These are phyloP conservation scores for Lumnitzera racemosa DNA, from an alignment of 345 rosid species.

Conservation along the genomic window DNA sequence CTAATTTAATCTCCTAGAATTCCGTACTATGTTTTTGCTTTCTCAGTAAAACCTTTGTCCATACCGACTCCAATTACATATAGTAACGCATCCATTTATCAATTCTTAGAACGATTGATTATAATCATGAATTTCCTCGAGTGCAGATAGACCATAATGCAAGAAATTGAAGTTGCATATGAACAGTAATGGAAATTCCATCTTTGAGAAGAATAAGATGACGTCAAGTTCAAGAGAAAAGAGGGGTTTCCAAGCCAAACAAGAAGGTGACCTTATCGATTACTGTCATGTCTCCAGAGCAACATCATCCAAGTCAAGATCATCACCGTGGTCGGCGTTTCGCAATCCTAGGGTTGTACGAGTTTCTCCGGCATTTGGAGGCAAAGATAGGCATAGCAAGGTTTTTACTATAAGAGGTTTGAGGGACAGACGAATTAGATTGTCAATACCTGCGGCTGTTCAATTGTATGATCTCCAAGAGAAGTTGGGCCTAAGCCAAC, in stretches of 20 bases:
- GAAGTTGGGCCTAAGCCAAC: slow-evolving; percentile 15
- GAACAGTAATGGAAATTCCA: background rate
- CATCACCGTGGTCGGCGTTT: slow-evolving; percentile 1
- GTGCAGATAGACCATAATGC: too few relatives aligned
- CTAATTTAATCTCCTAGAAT: too few relatives aligned
- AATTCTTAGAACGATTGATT: too few relatives aligned
- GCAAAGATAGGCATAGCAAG: slow-evolving; percentile 24
- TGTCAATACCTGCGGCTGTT: slow-evolving; percentile 14
- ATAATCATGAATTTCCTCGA: too few relatives aligned
- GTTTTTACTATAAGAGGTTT: slow-evolving; percentile 16
- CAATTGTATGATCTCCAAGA: slow-evolving; percentile 18
- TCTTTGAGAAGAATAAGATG: slow-evolving; percentile 3
- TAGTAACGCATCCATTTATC: too few relatives aligned
- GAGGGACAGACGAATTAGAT: slow-evolving; percentile 15
- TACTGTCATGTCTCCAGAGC: background rate
- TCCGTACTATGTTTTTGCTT: too few relatives aligned
- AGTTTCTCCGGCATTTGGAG: slow-evolving; percentile 12
- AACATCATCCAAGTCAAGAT: slow-evolving; percentile 3
- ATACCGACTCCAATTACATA: too few relatives aligned
- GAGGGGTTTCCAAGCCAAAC: slow-evolving; percentile 1
- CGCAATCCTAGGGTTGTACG: slow-evolving; percentile 19
- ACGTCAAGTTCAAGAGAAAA: slow-evolving; percentile 10
- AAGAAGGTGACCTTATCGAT: slow-evolving; percentile 1
- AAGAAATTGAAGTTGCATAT: too few relatives aligned
- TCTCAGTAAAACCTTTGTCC: too few relatives aligned